Evolutionary conservation across 2,329 filamentous ascomycete species (phyloP), one percentile per base, ranked within the genome.

Genomic region (Lecanicillium sp.): DNA sequence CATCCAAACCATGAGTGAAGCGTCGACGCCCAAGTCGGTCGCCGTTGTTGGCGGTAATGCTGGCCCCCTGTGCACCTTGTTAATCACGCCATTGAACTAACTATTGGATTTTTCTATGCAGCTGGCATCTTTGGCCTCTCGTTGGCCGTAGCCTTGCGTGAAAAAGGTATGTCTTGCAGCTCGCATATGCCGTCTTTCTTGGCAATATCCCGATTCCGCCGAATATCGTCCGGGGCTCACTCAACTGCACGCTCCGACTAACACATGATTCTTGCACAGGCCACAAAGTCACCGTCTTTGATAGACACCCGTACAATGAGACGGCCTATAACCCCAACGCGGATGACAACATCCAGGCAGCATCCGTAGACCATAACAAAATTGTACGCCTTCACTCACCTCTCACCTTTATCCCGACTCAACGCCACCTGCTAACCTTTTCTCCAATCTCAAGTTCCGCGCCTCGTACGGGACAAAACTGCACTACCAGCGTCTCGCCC

Each of bases 341-440:
- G 2, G 33, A 40, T 13, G 41, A 44, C 9, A 41, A 36, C 6
- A 44, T 44, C 10, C 49, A 49, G 29, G 49, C 44, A 12, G 50
- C 50, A 2, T 53, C 50, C 11, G 50, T 53, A 12, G 50, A 53
- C 25, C 49, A 49, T 17, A 51, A 53, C 41, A 53, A 53, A 27
- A 52, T 52, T 36, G 50, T 47, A 29, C 34, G 46, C 41, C 17
- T 12, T 2, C 4, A 20, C 4, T 12, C 10, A 28, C 17, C 5
- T 17, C 25, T 8, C 4, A 6, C 11, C 19, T 7, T 25, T 25
- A 25, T 25, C 22, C n/a, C n/a, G n/a, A n/a, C n/a, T n/a, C n/a
- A n/a, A n/a, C n/a, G n/a, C n/a, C n/a, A n/a, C n/a, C n/a, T n/a
- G n/a, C n/a, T 12, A 17, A 33, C 6, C 28, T 14, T 1, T 33